phyloP scores from a whole-genome alignment of 129 eudicot genomes.

The Mikania micrantha region DNA sequence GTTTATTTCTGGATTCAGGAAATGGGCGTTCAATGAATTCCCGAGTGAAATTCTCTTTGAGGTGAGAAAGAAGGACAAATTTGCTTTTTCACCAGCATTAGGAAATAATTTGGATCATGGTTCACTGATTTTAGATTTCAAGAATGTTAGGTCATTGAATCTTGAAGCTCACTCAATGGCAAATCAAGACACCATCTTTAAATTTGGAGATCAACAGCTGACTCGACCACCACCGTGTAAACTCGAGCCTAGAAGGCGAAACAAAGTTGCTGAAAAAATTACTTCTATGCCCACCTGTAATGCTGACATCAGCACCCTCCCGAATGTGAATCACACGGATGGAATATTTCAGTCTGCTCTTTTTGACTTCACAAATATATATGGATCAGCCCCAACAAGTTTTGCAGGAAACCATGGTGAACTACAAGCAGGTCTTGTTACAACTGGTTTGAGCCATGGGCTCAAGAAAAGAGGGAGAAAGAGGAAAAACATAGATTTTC shows the following conservation, averaged over 20 bases:
- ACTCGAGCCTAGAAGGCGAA: constrained; percentile 24
- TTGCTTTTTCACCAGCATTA: not conserved
- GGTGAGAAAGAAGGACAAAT: constrained; percentile 23
- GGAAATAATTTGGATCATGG: not conserved
- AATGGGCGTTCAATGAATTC: constrained; percentile 27
- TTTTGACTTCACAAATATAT: not conserved
- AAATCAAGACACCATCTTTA: constrained; percentile 15
- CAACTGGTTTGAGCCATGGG: constrained; percentile 20
- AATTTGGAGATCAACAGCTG: constrained; percentile 7
- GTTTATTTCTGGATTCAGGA: constrained; percentile 38
- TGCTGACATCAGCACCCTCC: not conserved
- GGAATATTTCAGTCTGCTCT: constrained; percentile 12
- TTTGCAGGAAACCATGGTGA: constrained; percentile 20
- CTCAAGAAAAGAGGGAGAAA: constrained; percentile 44
- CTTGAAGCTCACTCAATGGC: constrained; percentile 15
- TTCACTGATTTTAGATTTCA: constrained; percentile 20
- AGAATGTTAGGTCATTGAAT: constrained; percentile 11
- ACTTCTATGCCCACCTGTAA: constrained; percentile 2
- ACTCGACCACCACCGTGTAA: constrained; percentile 18
- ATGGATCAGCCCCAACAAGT: constrained; percentile 10
- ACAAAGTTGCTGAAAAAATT: constrained; percentile 17
- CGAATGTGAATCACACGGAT: constrained; percentile 2
- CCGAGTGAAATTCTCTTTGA: constrained; percentile 3
- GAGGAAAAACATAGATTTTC: constrained; percentile 30
- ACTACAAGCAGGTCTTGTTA: constrained; percentile 18